phyloP scores from a whole-genome alignment of 2,329 filamentous ascomycete species.

The Xylaria sp. region DNA sequence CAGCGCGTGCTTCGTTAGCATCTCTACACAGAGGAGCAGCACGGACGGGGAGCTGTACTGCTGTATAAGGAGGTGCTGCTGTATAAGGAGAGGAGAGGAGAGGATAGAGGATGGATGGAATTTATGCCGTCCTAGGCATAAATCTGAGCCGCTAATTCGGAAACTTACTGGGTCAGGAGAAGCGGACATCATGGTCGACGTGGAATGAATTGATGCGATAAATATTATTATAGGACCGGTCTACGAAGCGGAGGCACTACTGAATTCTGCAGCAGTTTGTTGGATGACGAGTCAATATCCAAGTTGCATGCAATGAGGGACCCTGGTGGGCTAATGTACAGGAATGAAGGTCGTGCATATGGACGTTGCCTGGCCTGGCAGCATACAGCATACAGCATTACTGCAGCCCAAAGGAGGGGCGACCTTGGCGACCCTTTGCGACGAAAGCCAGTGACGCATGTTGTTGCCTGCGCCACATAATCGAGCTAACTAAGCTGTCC shows the following conservation, averaged over 20 bases:
- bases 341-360: slow-evolving; percentile 24
- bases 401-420: slow-evolving; percentile 28
- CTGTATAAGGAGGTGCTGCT: slow-evolving; percentile 10
- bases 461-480: slow-evolving; percentile 32
- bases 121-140: slow-evolving; percentile 33
- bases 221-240: slow-evolving; percentile 12
- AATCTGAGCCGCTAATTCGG: slow-evolving; percentile 34
- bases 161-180: slow-evolving; percentile 48
- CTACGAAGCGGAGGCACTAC: slow-evolving; percentile 5
- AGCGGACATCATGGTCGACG: slow-evolving; percentile 45
- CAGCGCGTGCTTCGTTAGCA: slow-evolving; percentile 32
- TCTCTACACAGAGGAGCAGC: not conserved
- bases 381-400: not conserved
- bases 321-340: slow-evolving; percentile 30
- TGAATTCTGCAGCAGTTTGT: slow-evolving; percentile 7
- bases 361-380: slow-evolving; percentile 17
- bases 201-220: slow-evolving; percentile 14
- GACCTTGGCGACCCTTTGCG: slow-evolving; percentile 20
- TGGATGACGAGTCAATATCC: slow-evolving; percentile 17
- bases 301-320: slow-evolving; percentile 24
- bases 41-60: not conserved
- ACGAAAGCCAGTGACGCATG: slow-evolving; percentile 31
- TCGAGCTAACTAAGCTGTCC: not conserved
- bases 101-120: not conserved
- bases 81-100: slow-evolving; percentile 23